phyloP scores from a whole-genome alignment of 73 alveolate genomes.

The Symbiodinium natans region DNA sequence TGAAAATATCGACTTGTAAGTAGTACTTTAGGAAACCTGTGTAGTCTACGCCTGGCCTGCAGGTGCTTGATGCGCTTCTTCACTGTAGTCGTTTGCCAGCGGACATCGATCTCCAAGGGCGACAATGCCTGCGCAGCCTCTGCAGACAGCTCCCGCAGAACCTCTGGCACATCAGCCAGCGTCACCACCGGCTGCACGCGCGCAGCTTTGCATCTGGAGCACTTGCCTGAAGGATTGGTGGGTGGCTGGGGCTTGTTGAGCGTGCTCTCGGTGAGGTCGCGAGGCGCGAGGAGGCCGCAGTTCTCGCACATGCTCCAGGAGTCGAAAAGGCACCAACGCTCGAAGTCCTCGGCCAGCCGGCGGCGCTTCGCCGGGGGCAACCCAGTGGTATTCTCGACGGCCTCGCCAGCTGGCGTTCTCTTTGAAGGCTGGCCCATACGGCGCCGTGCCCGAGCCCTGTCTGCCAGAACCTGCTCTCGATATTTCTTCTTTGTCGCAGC shows the following conservation, averaged over 20 bases:
- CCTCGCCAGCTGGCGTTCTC: neutral
- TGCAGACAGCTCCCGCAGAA: neutral
- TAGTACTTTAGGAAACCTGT: neutral
- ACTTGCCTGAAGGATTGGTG: neutral
- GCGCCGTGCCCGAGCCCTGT: neutral
- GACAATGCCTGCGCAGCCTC: constrained; percentile 12
- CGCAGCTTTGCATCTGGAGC: neutral
- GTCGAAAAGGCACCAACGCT: neutral
- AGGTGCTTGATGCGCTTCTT: no score
- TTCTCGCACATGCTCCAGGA: neutral
- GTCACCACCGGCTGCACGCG: neutral
- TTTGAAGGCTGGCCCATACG: neutral
- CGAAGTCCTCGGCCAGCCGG: neutral
- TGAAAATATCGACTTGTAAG: neutral
- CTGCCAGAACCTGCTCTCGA: neutral
- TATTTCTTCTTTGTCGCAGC: neutral
- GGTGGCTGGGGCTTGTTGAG: neutral
- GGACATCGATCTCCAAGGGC: constrained; percentile 7
- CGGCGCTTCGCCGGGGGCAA: constrained; percentile 1
- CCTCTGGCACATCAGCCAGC: neutral
- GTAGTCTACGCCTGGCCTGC: neutral
- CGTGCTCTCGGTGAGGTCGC: neutral
- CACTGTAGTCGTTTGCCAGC: neutral
- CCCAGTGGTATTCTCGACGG: neutral
- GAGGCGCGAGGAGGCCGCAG: neutral